Evolutionary conservation across 2,329 filamentous ascomycete species (phyloP).

Genomic region (Ciborinia camelliae): DNA sequence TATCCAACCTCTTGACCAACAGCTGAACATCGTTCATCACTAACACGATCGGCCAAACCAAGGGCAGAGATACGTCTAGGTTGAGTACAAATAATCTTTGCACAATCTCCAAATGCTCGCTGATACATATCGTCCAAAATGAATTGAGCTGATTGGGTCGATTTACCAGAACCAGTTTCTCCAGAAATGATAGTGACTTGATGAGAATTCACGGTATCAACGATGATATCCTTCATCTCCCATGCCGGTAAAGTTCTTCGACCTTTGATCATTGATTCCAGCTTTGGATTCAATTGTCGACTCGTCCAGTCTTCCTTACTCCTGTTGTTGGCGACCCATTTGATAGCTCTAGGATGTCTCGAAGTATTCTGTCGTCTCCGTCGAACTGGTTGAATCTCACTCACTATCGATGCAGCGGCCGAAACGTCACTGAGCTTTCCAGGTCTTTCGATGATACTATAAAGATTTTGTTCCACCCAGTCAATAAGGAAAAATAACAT

Average conservation of each 20-base stretch:
- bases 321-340: constrained; percentile 57
- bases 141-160: constrained; percentile 95
- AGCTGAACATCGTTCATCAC: constrained; percentile 77
- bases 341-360: constrained; percentile 56
- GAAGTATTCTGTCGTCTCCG: constrained; percentile 37
- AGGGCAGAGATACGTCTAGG: constrained; percentile 91
- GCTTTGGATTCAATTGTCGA: constrained; percentile 60
- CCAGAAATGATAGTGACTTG: constrained; percentile 96
- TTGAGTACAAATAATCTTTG: constrained; percentile 94
- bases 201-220: constrained; percentile 69
- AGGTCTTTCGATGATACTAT: constrained; percentile 77
- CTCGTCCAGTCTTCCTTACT: constrained; percentile 67
- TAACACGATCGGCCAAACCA: constrained; percentile 89
- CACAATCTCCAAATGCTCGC: constrained; percentile 67
- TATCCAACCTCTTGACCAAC: constrained; percentile 91
- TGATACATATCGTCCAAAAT: constrained; percentile 86
- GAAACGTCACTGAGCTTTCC: constrained; percentile 83
- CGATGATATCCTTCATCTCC: constrained; percentile 73
- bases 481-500: constrained; percentile 90
- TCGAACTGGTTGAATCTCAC: constrained; percentile 43
- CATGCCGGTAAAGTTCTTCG: constrained; percentile 81
- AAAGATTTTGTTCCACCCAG: constrained; percentile 85
- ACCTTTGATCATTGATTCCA: constrained; percentile 71
- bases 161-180: constrained; percentile 95
- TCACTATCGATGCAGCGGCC: constrained; percentile 66